Conservation (phyloP, 2,329 filamentous ascomycete species). For the Cryphonectria naterciae region DNA sequence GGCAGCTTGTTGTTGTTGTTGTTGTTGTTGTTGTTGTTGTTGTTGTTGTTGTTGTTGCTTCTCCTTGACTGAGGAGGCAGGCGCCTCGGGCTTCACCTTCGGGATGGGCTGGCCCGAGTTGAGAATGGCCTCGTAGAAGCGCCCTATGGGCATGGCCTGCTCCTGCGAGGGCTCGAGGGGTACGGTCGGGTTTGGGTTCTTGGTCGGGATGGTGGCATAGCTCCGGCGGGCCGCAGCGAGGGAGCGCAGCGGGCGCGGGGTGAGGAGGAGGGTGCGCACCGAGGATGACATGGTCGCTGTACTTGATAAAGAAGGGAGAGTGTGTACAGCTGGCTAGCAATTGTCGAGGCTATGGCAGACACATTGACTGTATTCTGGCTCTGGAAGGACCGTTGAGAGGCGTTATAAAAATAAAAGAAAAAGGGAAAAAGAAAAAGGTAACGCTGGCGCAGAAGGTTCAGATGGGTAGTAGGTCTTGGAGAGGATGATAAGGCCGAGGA, state of each 20-base stretch:
- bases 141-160: slow-evolving; percentile 56
- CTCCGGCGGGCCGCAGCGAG: slow-evolving; percentile 23
- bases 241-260: slow-evolving; percentile 37
- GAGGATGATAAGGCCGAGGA: background rate
- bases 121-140: slow-evolving; percentile 64
- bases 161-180: slow-evolving; percentile 38
- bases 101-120: slow-evolving; percentile 48
- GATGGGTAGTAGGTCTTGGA: background rate
- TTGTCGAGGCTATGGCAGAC: background rate
- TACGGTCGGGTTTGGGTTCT: slow-evolving; percentile 35
- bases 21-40: too few species aligned
- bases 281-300: slow-evolving; percentile 24
- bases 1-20: slow-evolving; percentile 14
- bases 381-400: background rate
- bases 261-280: slow-evolving; percentile 35
- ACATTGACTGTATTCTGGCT: background rate
- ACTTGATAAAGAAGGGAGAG: background rate
- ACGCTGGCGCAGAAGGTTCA: background rate
- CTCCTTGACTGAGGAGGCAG: slow-evolving; percentile 44
- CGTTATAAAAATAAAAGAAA: background rate
- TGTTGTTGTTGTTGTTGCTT: slow-evolving; percentile 2
- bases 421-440: too few species aligned
- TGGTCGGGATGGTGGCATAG: slow-evolving; percentile 37
- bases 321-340: background rate
- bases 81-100: slow-evolving; percentile 48